Conservation (phyloP, 2,329 filamentous ascomycete species). For the Pseudopithomyces chartarum region DNA sequence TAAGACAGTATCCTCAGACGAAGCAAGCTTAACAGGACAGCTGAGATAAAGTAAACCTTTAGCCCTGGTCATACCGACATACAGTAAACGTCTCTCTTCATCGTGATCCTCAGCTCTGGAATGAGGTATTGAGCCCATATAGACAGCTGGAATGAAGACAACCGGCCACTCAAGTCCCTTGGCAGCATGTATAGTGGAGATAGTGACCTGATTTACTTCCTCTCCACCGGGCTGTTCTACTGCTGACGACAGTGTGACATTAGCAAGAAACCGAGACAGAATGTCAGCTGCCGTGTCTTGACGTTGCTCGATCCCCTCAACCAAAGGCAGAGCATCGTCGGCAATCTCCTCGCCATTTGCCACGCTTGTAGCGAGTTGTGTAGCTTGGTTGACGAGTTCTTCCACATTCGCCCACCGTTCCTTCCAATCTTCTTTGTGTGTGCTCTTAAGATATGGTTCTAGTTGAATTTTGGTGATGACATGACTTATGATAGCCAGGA, state of each 20-base stretch:
- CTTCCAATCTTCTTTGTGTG: slow-evolving; percentile 68
- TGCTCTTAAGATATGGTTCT: slow-evolving; percentile 72
- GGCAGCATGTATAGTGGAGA: slow-evolving; percentile 94
- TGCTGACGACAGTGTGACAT: slow-evolving; percentile 84
- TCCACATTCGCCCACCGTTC: slow-evolving; percentile 86
- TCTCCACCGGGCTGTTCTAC: slow-evolving; percentile 66
- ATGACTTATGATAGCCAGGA: slow-evolving; percentile 59
- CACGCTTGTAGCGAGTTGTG: slow-evolving; percentile 65
- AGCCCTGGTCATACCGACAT: slow-evolving; percentile 96
- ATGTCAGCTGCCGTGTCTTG: slow-evolving; percentile 62
- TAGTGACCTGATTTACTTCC: slow-evolving; percentile 71
- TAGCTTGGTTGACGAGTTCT: slow-evolving; percentile 81
- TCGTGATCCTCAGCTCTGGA: slow-evolving; percentile 81
- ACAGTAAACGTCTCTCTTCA: slow-evolving; percentile 86
- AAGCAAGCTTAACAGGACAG: slow-evolving; percentile 71
- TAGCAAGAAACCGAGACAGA: slow-evolving; percentile 82
- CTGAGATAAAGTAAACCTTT: slow-evolving; percentile 86
- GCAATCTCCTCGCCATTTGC: slow-evolving; percentile 45
- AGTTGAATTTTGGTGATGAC: slow-evolving; percentile 71
- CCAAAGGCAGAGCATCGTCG: slow-evolving; percentile 62
- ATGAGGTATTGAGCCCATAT: slow-evolving; percentile 89
- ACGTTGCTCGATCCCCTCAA: slow-evolving; percentile 73
- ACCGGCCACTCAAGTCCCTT: slow-evolving; percentile 97
- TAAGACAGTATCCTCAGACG: slow-evolving; percentile 65
- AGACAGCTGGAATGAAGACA: slow-evolving; percentile 89